Evolutionary conservation across 2,329 filamentous ascomycete genomes (phyloP).

Genomic region (Teratosphaeria nubilosa): DNA sequence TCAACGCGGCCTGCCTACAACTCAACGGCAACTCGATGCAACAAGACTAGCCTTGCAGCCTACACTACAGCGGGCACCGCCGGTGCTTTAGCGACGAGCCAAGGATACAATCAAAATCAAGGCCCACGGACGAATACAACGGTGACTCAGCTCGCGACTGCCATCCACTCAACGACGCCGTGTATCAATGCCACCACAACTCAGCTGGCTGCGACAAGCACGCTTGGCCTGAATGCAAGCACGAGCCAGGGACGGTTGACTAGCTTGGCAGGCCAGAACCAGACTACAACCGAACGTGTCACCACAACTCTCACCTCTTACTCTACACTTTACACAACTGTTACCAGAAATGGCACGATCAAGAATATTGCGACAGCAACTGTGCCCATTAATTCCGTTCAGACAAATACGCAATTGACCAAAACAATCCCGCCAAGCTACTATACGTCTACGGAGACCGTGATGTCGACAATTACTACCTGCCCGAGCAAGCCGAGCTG

Average conservation of each 20-base stretch:
- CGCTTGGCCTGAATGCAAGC: neutral
- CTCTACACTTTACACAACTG: neutral
- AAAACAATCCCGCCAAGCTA: neutral
- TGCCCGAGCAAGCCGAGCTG: neutral
- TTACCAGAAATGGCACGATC: neutral
- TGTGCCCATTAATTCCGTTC: neutral
- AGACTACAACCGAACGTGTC: neutral
- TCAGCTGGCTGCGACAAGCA: neutral
- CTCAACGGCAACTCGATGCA: too few relatives aligned
- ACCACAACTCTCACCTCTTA: neutral
- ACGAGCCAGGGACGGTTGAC: neutral
- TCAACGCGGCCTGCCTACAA: too few relatives aligned
- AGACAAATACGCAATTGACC: neutral
- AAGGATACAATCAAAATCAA: neutral
- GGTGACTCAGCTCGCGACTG: neutral
- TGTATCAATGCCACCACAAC: neutral
- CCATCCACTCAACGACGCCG: neutral
- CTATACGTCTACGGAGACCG: neutral
- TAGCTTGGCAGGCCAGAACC: neutral
- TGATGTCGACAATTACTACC: neutral
- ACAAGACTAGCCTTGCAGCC: too few relatives aligned
- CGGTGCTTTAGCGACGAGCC: too few relatives aligned
- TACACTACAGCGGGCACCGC: too few relatives aligned
- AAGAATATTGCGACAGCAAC: neutral
- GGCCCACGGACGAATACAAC: neutral